Conservation (phyloP, 179 eudicot genomes). For the Silene coronaria region DNA sequence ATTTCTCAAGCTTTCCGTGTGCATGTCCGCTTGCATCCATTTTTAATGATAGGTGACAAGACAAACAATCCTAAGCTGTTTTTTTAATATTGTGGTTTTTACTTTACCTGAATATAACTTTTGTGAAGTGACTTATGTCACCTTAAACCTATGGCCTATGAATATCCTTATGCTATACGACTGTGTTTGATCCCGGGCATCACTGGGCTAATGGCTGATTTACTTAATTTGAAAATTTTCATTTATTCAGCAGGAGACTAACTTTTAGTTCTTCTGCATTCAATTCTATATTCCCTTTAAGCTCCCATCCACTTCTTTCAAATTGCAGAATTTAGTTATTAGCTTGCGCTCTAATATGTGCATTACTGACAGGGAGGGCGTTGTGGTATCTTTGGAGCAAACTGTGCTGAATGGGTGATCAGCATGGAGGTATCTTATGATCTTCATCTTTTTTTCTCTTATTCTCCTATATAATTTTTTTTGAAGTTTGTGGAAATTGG, state of each 20-base stretch:
- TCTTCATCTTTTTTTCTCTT: not conserved
- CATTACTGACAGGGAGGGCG: slow-evolving; percentile 55
- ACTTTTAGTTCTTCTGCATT: not conserved
- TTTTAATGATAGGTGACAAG: not conserved
- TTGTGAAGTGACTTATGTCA: not conserved
- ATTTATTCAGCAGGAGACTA: not conserved
- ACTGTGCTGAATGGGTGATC: slow-evolving; percentile 76
- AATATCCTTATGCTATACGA: not conserved
- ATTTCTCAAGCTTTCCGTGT: not conserved
- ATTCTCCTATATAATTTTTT: not conserved
- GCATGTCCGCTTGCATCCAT: not conserved
- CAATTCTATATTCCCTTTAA: not conserved
- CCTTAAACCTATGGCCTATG: not conserved
- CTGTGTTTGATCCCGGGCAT: too few relatives aligned
- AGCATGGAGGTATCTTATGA: slow-evolving; percentile 97
- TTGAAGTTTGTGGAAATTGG: not conserved
- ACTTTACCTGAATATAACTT: not conserved
- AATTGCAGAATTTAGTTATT: not conserved
- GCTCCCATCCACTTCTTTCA: not conserved
- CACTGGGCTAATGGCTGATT: too few relatives aligned
- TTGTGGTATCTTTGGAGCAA: slow-evolving; percentile 89
- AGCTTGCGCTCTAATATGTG: not conserved
- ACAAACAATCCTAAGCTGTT: not conserved
- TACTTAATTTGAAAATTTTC: not conserved
- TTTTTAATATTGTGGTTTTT: not conserved